Evolutionary conservation across 805 yeast genomes (phyloP).

Genomic region (Ogataea kodamae): DNA sequence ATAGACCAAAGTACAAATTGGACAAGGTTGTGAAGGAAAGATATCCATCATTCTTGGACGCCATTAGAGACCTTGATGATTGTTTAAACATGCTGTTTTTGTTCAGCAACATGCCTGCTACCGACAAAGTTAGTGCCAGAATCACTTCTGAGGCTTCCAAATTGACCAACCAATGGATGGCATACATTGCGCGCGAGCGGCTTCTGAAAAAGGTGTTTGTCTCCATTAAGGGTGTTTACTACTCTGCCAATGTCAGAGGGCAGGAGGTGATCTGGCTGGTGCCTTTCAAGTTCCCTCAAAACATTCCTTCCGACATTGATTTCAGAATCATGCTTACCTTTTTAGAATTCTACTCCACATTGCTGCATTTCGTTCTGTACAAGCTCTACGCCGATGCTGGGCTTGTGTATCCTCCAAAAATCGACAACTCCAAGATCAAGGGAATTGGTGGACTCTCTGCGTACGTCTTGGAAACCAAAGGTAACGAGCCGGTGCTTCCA

Average conservation of each 20-base stretch:
- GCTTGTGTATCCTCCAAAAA: conserved; percentile 86
- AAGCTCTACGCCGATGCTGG: conserved; percentile 82
- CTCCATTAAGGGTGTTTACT: conserved; percentile 94
- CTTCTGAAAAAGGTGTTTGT: conserved; percentile 86
- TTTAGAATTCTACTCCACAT: conserved; percentile 90
- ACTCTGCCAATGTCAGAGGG: conserved; percentile 85
- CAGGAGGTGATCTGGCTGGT: conserved; percentile 95
- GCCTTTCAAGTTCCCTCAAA: conserved; percentile 95
- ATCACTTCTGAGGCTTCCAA: conserved; percentile 85
- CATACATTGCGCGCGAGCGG: conserved; percentile 83
- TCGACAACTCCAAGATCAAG: conserved; percentile 67
- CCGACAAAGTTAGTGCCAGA: conserved; percentile 72
- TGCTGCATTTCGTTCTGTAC: conserved; percentile 81
- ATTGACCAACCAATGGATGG: conserved; percentile 92
- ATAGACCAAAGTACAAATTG: conserved; percentile 79
- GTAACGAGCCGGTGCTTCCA: conserved; percentile 38
- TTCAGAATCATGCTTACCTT: conserved; percentile 96
- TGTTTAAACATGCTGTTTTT: conserved; percentile 92
- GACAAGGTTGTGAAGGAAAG: conserved; percentile 92
- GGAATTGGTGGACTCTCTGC: conserved; percentile 88
- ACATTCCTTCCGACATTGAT: conserved; percentile 90
- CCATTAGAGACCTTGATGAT: conserved; percentile 90
- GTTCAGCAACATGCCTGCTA: conserved; percentile 93
- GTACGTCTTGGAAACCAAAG: conserved; percentile 65
- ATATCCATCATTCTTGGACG: conserved; percentile 90